Base-by-base conservation (phyloP, 2,329 filamentous ascomycete genomes). In the Geosmithia morbida region DNA sequence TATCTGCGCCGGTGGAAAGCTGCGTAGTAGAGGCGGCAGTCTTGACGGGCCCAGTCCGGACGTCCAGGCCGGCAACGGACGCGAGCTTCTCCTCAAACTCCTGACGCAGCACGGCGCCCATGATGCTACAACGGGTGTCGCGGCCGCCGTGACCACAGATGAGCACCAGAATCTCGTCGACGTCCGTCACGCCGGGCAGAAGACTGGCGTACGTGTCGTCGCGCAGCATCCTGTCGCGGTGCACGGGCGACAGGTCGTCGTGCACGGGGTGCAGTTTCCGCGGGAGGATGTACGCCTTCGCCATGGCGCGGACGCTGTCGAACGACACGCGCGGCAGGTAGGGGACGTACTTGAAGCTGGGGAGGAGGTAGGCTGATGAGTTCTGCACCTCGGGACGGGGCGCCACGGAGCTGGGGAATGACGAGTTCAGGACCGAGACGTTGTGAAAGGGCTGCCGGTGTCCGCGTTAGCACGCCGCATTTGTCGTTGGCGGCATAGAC, bases 91-190 rank as follows among this genome's bases (percentile, higher is more conserved):
- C 63, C 53, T 79, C 72, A 54, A 97, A 97, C 55, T 88, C 83
- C 0, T 64, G 64, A 54, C 77, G 69, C 14, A 97, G 67, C 1
- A 87, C 64, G 0, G 88, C 87, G 0, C 87, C 89, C 52, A 90
- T 71, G 19, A 86, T 66, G 0, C 92, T 90, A 57, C 92, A 98
- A 46, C 92, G 75, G 56, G 72, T 68, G 59, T 98, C 92, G 11
- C 92, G 73, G 2, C 81, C 80, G 14, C 83, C 84, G 56, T 98
- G 92, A 0, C 88, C 87, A 59, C 92, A 98, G 42, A 96, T 83
- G 18, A 97, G 66, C 29, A 98, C 77, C n/a, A 86, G 56, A 4
- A 88, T 70, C 51, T 88, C 82, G 16, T 74, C 58, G 8, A 85
- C 74, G 49, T 79, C 74, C 11, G 74, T 66, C 5, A 86, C 80